A percentile compares a stretch with the other conserved stretches of the same genome.
Conservation (phyloP, 1,139 yeast genomes). For the Taphrina populina region DNA sequence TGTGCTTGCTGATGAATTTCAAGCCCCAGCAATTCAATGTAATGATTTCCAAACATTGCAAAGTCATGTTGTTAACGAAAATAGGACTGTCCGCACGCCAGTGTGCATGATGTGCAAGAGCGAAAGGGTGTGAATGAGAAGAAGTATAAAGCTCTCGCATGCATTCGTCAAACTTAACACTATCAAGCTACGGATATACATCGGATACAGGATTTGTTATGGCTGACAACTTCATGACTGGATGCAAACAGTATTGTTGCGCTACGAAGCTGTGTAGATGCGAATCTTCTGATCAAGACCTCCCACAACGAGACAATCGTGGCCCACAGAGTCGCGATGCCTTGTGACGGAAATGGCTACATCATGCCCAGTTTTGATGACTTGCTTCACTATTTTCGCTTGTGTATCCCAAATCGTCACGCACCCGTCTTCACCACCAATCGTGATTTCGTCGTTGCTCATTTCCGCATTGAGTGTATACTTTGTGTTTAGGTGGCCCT, state of each 20-base stretch:
- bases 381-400: constrained; percentile 54
- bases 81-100: no score
- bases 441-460: constrained; percentile 48
- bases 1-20: constrained; percentile 69
- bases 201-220: no score
- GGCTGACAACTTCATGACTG: no score
- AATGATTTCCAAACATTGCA: constrained; percentile 10
- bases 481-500: constrained; percentile 46
- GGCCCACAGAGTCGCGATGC: neutral
- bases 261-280: constrained; percentile 5
- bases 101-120: no score
- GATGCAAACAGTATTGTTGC: no score
- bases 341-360: constrained; percentile 7
- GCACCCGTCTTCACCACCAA: constrained; percentile 66
- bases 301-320: constrained; percentile 9
- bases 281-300: constrained; percentile 16
- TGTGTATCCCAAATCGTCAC: constrained; percentile 76
- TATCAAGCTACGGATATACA: no score
- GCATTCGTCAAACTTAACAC: no score
- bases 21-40: constrained; percentile 74
- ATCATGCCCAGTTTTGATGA: constrained; percentile 4
- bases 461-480: constrained; percentile 37
- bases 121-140: no score
- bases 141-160: no score
- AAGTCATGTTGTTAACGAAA: no score